Evolutionary conservation across 148 eudicot species (phyloP).

Genomic region (Silene uniflora): DNA sequence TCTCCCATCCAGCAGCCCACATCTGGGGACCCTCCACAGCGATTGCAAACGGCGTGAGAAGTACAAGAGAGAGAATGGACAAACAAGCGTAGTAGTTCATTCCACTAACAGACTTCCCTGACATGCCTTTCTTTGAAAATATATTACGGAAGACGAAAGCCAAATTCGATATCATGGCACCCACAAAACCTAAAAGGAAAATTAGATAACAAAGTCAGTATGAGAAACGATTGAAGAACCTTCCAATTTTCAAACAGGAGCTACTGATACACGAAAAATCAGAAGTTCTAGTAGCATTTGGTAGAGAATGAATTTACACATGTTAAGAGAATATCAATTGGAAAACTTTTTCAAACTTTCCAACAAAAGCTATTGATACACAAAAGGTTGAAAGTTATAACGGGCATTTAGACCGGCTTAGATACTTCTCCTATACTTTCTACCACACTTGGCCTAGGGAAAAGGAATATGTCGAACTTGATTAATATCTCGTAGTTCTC

Average conservation of each 20-base stretch:
- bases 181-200: conserved; percentile 63
- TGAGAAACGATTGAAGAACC: conserved; percentile 2
- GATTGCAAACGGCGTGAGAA: conserved; percentile 77
- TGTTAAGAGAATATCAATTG: conserved; percentile 6
- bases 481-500: neutral
- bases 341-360: neutral
- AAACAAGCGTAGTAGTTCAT: conserved; percentile 89
- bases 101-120: conserved; percentile 79
- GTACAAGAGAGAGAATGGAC: conserved; percentile 57
- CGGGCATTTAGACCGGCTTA: neutral
- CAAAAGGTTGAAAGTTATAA: neutral
- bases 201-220: conserved; percentile 17
- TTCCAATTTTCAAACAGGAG: conserved; percentile 3
- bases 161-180: conserved; percentile 80
- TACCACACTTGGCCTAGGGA: neutral
- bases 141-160: conserved; percentile 82
- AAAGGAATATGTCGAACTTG: neutral
- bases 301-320: neutral
- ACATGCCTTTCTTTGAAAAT: conserved; percentile 88
- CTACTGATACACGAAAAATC: neutral
- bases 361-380: neutral
- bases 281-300: no score
- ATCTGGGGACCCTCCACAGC: conserved; percentile 81
- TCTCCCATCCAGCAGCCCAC: conserved; percentile 74
- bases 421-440: neutral